Percentiles rank a stretch among this genome's conserved stretches.
phyloP scores from a whole-genome alignment of 2,329 filamentous ascomycete species.

The Botrytis sinoallii region DNA sequence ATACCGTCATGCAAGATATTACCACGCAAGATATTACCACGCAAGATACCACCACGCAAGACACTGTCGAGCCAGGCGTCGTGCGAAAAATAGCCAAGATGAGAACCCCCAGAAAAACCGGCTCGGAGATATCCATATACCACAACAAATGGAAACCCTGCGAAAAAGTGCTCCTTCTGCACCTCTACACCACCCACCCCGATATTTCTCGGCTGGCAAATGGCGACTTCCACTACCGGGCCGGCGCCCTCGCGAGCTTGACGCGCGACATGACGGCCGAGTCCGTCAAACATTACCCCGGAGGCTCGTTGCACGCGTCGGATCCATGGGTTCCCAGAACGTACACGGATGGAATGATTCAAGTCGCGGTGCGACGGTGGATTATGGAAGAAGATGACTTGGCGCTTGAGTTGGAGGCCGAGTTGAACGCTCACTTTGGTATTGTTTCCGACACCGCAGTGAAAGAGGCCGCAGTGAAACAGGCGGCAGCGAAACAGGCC shows the following conservation, averaged over 20 bases:
- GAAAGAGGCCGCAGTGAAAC: too few species aligned
- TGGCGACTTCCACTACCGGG: fast-evolving
- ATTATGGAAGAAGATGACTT: neutral
- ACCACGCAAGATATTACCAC: neutral
- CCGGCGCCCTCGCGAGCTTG: fast-evolving
- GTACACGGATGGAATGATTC: too few species aligned
- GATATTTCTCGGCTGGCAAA: too few species aligned
- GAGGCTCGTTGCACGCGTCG: neutral
- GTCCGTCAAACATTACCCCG: neutral
- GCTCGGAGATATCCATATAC: too few species aligned
- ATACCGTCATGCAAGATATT: neutral
- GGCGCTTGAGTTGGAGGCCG: neutral
- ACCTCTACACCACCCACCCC: too few species aligned
- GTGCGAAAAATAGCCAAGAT: neutral
- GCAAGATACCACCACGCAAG: neutral
- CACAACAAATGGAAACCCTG: too few species aligned
- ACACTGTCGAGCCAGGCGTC: neutral
- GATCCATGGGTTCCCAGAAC: neutral
- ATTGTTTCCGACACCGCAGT: too few species aligned
- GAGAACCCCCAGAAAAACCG: neutral
- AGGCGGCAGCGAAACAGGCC: too few species aligned
- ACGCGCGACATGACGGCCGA: neutral
- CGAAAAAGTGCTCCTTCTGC: too few species aligned
- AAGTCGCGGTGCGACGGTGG: fast-evolving
- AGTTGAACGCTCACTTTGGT: neutral